Conservation (phyloP, 768 basidiomycete species). For the Pluteus cervinus region DNA sequence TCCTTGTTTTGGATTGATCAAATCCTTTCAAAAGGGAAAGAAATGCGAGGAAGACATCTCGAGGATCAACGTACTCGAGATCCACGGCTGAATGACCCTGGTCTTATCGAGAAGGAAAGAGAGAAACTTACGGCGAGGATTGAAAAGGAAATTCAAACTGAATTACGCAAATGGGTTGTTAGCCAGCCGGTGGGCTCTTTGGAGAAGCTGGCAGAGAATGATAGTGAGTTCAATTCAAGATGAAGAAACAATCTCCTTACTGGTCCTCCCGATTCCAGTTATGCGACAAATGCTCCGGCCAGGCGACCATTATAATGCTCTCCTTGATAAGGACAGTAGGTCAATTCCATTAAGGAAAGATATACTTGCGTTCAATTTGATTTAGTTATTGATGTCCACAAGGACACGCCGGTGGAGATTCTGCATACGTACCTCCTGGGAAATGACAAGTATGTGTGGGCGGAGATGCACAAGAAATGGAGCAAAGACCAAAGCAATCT, state of each 20-base stretch:
- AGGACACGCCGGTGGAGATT: constrained; percentile 39
- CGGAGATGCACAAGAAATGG: constrained; percentile 25
- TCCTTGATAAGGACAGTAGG: constrained; percentile 15
- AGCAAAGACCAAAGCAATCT: constrained; percentile 13
- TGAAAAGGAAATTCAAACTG: constrained; percentile 10
- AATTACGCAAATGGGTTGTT: constrained; percentile 15
- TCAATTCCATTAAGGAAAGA: too few species aligned
- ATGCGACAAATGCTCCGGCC: constrained; percentile 5
- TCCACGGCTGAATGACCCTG: neutral
- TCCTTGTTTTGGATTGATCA: constrained; percentile 20
- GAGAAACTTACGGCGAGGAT: constrained; percentile 8
- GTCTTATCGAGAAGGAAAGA: constrained; percentile 4
- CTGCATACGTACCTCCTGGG: constrained; percentile 38
- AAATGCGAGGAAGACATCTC: constrained; percentile 1
- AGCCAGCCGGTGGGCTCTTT: constrained; percentile 11
- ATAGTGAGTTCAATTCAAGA: constrained; percentile 3
- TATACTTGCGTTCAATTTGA: constrained; percentile 1
- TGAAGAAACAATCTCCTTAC: neutral
- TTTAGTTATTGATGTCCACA: constrained; percentile 33
- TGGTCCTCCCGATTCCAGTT: neutral
- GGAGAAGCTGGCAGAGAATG: constrained; percentile 1
- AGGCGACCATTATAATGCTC: constrained; percentile 17
- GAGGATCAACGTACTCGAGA: constrained; percentile 4
- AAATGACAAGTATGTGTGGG: constrained; percentile 44
- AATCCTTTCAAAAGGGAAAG: constrained; percentile 6